Percentiles rank a stretch among this genome's conserved stretches.
These are phyloP conservation scores for Trichophyton benhamiae DNA, from an alignment of 2,329 filamentous ascomycete genomes.

Conservation along the genomic window DNA sequence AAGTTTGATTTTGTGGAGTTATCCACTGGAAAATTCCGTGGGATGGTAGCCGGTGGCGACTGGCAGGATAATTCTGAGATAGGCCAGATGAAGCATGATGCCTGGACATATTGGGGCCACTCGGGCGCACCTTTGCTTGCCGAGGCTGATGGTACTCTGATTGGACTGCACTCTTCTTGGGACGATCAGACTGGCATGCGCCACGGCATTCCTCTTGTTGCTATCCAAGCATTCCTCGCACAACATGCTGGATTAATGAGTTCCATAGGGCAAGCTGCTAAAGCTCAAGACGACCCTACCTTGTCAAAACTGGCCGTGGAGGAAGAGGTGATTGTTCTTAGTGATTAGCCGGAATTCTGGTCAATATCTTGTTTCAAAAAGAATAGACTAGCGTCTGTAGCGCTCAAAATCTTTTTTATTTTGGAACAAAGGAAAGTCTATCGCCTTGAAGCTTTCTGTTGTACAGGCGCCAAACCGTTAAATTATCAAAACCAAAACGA, in stretches of 20 bases:
- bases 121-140: conserved; percentile 41
- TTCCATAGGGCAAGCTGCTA: not conserved
- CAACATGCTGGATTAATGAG: conserved; percentile 2
- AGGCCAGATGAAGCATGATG: conserved; percentile 41
- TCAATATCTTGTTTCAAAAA: not conserved
- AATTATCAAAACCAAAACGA: not conserved
- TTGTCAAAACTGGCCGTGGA: not conserved
- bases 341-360: not conserved
- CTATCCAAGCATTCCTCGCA: conserved; percentile 32
- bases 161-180: conserved; percentile 45
- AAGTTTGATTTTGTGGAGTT: conserved; percentile 39
- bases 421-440: conserved; percentile 5
- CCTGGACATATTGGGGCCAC: conserved; percentile 48
- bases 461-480: not conserved
- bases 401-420: not conserved
- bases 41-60: conserved; percentile 29
- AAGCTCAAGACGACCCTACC: not conserved
- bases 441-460: conserved; percentile 4
- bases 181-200: conserved; percentile 42
- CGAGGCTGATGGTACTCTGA: conserved; percentile 26
- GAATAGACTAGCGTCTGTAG: not conserved
- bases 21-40: conserved; percentile 34
- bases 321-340: not conserved
- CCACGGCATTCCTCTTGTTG: conserved; percentile 37
- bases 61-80: conserved; percentile 42